Percentiles rank a stretch among this genome's conserved stretches.
Evolutionary conservation across 2,329 filamentous ascomycete genomes (phyloP).

Genomic region (Monosporascus sp.): DNA sequence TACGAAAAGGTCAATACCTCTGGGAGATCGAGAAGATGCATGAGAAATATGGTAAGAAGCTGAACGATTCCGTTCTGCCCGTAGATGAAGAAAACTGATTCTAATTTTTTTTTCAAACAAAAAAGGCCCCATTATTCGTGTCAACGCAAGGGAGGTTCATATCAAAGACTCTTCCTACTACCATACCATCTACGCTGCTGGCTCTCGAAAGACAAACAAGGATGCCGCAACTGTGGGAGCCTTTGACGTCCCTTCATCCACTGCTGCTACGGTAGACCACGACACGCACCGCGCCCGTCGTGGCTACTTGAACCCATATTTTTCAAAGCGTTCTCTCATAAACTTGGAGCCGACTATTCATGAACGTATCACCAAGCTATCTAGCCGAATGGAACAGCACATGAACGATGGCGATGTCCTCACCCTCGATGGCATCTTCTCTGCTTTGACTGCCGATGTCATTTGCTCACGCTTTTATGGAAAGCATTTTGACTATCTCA

Average conservation of each 20-base stretch:
- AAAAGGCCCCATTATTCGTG: background rate
- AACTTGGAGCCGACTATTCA: background rate
- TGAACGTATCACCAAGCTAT: background rate
- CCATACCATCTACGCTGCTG: background rate
- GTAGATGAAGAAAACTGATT: no score
- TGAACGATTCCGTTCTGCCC: no score
- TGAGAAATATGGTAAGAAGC: conserved; percentile 11
- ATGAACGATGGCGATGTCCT: background rate
- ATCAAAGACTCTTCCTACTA: background rate
- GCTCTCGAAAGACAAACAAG: background rate
- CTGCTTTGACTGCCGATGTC: conserved; percentile 16
- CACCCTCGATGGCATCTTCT: conserved; percentile 10
- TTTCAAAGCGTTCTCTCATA: background rate
- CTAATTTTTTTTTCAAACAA: no score
- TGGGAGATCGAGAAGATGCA: conserved; percentile 13
- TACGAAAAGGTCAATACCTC: conserved; percentile 11
- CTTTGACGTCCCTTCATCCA: background rate
- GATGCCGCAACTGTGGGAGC: background rate
- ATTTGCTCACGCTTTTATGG: conserved; percentile 13
- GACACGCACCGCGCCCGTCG: background rate
- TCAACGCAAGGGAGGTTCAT: background rate
- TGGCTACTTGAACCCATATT: background rate
- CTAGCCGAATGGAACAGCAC: background rate
- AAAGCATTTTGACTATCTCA: conserved; percentile 10
- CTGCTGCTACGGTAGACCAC: background rate